Conservation (phyloP, 1,284 basidiomycete genomes). For the Tilletia walkeri region DNA sequence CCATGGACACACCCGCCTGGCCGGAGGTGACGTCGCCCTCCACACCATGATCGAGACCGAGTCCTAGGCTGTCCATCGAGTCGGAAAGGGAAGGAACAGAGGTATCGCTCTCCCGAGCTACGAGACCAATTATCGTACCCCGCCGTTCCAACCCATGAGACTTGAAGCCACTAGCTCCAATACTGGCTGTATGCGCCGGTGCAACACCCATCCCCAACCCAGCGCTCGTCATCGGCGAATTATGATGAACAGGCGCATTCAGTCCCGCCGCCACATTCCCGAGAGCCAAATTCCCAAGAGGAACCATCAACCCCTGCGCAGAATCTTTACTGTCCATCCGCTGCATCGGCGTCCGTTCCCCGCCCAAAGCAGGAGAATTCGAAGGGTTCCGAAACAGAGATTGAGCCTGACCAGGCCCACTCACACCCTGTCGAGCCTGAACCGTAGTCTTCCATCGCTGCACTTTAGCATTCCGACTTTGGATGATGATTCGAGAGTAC, state of each 20-base stretch:
- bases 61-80: conserved; percentile 27
- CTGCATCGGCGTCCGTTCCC: conserved; percentile 17
- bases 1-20: not conserved
- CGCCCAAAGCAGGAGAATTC: not conserved
- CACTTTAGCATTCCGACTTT: conserved; percentile 62
- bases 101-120: not conserved
- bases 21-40: not conserved
- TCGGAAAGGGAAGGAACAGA: not conserved
- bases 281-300: not conserved
- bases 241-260: not conserved
- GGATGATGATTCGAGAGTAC: conserved; percentile 62
- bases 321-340: conserved; percentile 7
- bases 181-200: conserved; percentile 7
- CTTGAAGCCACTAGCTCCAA: conserved; percentile 14
- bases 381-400: not conserved
- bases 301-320: not conserved
- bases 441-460: conserved; percentile 59
- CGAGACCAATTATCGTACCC: conserved; percentile 7
- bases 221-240: not conserved
- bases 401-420: not conserved
- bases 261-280: not conserved
- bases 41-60: no score
- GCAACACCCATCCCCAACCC: not conserved
- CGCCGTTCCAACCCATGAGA: not conserved
- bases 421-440: conserved; percentile 3